Evolutionary conservation across 208 protist genomes (phyloP).

Genomic region (Trypanosoma boissoni): DNA sequence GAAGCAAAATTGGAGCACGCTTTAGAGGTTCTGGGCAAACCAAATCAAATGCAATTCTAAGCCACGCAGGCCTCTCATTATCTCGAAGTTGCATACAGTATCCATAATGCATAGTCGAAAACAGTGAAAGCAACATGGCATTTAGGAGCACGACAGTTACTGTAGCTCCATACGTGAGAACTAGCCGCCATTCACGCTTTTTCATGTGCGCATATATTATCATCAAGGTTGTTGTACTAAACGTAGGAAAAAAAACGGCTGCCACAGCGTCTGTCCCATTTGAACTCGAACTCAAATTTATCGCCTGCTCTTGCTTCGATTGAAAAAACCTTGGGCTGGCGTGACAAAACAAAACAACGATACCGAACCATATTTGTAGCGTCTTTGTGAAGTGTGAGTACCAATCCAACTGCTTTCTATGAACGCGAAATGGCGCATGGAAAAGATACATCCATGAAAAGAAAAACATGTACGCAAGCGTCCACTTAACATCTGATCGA

Average conservation of each 20-base stretch:
- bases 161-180: conserved; percentile 61
- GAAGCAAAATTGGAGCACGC: conserved; percentile 21
- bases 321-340: conserved; percentile 45
- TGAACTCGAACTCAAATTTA: neutral
- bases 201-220: conserved; percentile 67
- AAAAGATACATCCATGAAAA: conserved; percentile 64
- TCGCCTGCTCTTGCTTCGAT: conserved; percentile 19
- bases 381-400: conserved; percentile 67
- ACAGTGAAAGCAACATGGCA: conserved; percentile 58
- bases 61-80: conserved; percentile 1
- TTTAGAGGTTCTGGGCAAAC: conserved; percentile 4
- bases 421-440: conserved; percentile 69
- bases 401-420: conserved; percentile 42
- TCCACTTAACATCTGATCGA: conserved; percentile 37
- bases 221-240: conserved; percentile 34
- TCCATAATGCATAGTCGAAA: conserved; percentile 61
- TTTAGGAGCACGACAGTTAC: conserved; percentile 52
- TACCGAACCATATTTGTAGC: conserved; percentile 56
- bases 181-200: conserved; percentile 54
- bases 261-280: conserved; percentile 24
- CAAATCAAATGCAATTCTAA: conserved; percentile 1
- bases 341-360: conserved; percentile 59
- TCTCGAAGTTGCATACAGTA: conserved; percentile 37
- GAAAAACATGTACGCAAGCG: conserved; percentile 39
- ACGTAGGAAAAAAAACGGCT: conserved; percentile 64